A percentile compares a stretch with the other conserved stretches of the same genome.
phyloP scores from a whole-genome alignment of 2,329 filamentous ascomycete genomes.

The Chlorencoelia australis region DNA sequence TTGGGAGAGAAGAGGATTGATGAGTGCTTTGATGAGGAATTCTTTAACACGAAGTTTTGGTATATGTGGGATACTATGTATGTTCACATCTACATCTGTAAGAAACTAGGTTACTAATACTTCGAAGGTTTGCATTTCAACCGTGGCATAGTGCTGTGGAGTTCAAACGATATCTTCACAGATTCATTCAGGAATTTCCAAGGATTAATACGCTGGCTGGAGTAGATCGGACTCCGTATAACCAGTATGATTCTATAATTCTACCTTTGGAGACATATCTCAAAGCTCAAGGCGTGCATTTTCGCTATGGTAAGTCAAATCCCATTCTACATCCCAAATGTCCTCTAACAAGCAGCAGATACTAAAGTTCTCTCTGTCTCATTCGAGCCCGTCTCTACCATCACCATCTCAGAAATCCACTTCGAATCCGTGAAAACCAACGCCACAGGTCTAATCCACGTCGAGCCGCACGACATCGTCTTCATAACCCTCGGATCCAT shows the following conservation, averaged over 20 bases:
- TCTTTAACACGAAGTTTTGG: constrained; percentile 31
- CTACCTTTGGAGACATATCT: constrained; percentile 26
- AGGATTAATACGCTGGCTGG: constrained; percentile 23
- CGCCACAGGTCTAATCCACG: constrained; percentile 11
- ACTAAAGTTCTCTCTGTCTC: constrained; percentile 10
- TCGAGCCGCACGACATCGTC: constrained; percentile 28
- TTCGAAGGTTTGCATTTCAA: constrained; percentile 25
- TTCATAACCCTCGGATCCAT: constrained; percentile 32
- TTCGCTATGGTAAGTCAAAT: constrained; percentile 23
- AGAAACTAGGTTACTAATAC: not conserved
- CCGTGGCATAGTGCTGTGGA: constrained; percentile 30
- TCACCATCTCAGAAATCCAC: constrained; percentile 11
- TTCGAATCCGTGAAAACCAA: constrained; percentile 4
- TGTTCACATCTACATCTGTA: not conserved
- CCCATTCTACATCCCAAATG: not conserved
- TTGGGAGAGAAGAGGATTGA: constrained; percentile 12
- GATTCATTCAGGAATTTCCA: constrained; percentile 28
- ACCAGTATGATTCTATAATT: constrained; percentile 30
- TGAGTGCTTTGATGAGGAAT: constrained; percentile 17
- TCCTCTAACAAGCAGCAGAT: constrained; percentile 7
- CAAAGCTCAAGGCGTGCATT: constrained; percentile 23
- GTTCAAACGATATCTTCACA: constrained; percentile 29
- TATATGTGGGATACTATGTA: constrained; percentile 29
- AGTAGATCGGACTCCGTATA: constrained; percentile 27
- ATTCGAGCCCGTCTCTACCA: constrained; percentile 4